A percentile compares a stretch with the other conserved stretches of the same genome.
These are phyloP conservation scores for Pascua guehoae DNA, from an alignment of 1,284 basidiomycete species.

Conservation along the genomic window DNA sequence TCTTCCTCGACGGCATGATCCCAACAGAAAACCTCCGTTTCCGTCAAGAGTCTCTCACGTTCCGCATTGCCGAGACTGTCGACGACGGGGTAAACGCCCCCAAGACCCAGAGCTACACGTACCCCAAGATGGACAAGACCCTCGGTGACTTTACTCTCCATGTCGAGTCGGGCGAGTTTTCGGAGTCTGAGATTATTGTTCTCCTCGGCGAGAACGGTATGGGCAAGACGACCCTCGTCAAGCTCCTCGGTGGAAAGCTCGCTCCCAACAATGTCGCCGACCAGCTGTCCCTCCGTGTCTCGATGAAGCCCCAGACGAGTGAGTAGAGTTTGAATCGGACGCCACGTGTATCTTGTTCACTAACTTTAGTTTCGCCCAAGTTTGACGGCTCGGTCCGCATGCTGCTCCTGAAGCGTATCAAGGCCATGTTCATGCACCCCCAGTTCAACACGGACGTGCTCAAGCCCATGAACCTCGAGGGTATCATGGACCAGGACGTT, in stretches of 20 bases:
- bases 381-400: slow-evolving; percentile 90
- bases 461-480: slow-evolving; percentile 88
- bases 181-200: slow-evolving; percentile 95
- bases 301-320: slow-evolving; percentile 80
- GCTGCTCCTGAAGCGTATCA: slow-evolving; percentile 89
- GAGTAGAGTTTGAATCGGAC: slow-evolving; percentile 11
- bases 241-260: slow-evolving; percentile 79
- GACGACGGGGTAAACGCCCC: slow-evolving; percentile 75
- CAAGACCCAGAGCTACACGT: slow-evolving; percentile 79
- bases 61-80: slow-evolving; percentile 92
- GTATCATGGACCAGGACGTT: slow-evolving; percentile 92
- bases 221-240: slow-evolving; percentile 94
- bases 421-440: slow-evolving; percentile 88
- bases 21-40: slow-evolving; percentile 98
- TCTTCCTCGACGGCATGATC: slow-evolving; percentile 95
- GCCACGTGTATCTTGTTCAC: not conserved
- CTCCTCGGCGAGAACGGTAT: slow-evolving; percentile 97
- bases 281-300: slow-evolving; percentile 70
- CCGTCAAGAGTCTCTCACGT: slow-evolving; percentile 86
- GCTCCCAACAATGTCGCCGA: slow-evolving; percentile 77
- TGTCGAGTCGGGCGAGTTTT: slow-evolving; percentile 79
- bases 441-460: slow-evolving; percentile 96
- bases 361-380: slow-evolving; percentile 71
- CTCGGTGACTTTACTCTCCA: slow-evolving; percentile 89
- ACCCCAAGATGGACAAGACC: slow-evolving; percentile 93